These are phyloP conservation scores for Raddia guianensis DNA, from an alignment of 176 grass and related monocot genomes.

Conservation along the genomic window DNA sequence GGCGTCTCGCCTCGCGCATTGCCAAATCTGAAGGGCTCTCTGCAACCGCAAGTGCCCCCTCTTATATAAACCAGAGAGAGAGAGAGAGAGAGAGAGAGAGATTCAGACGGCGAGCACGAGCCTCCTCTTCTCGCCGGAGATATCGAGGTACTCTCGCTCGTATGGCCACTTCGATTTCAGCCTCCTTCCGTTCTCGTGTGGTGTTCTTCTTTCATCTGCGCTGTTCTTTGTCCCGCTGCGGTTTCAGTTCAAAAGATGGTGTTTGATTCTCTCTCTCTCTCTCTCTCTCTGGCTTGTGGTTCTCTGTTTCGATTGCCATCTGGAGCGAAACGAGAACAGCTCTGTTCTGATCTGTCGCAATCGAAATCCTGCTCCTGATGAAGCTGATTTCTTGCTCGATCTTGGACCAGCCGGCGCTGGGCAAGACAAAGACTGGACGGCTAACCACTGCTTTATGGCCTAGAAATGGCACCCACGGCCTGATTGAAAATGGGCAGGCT, in stretches of 20 bases:
- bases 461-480: not conserved
- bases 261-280: not conserved
- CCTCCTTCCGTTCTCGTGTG: not conserved
- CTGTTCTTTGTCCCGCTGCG: not conserved
- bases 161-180: not conserved
- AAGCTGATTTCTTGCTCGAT: not conserved
- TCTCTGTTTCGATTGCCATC: not conserved
- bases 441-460: not conserved
- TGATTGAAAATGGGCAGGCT: not conserved
- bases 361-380: conserved; percentile 4
- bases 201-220: not conserved
- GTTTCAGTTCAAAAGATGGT: not conserved
- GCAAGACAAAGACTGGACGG: not conserved
- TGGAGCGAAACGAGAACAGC: not conserved
- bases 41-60: conserved; percentile 12
- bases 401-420: not conserved
- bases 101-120: conserved; percentile 13
- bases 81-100: not conserved
- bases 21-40: not conserved
- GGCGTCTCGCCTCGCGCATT: conserved; percentile 14
- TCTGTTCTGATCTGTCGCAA: not conserved
- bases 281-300: not conserved
- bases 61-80: not conserved
- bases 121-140: not conserved
- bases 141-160: conserved; percentile 23